Base-by-base conservation (phyloP, 129 eudicot species). In the Lactuca sativa region DNA sequence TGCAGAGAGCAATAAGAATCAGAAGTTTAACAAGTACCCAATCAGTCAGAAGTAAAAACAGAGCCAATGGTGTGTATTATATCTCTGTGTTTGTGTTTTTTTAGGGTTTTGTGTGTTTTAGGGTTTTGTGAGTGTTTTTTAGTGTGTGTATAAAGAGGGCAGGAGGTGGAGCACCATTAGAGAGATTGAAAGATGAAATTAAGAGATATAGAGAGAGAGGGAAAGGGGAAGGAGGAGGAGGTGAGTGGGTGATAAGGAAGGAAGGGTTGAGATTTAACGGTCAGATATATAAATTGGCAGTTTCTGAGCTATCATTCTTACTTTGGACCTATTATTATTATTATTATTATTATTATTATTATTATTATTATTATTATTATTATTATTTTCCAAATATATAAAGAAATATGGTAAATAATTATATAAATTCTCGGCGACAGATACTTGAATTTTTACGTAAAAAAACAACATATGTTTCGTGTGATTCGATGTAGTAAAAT, bases 191-290 rank as follows among this genome's bases (percentile, higher is more conserved):
- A 62, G 66, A 63, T 74, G 62, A 71, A 75, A 62, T 58, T 61
- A 13, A 31, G 52, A 70, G 43, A 66, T 71, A 72, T 60, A 83
- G 67, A 59, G 67, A 58, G 38, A 81, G 59, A 64, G 72, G 64
- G 71, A 14, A 25, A 25, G 30, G 60, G 43, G 56, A 68, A 65
- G 38, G 62, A n/a, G 74, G 61, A 60, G 80, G 80, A 69, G 81
- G 78, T 52, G 66, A 64, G 54, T 77, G 77, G 86, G 79, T 74
- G 99, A 95, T 95, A 90, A 95, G 99, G 97, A 87, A 95, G 90
- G 96, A 95, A 87, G 97, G 99, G 99, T 71, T 79, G 95, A 87
- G 95, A 95, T 95, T 95, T 66, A 85, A 85, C 78, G 82, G 87
- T 83, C 95, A 83, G 99, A 85, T 83, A 43, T 72, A 73, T 82